Evolutionary conservation across 2,329 filamentous ascomycete genomes (phyloP), one percentile per base, ranked within the genome.

Genomic region (Penicillium sp.): DNA sequence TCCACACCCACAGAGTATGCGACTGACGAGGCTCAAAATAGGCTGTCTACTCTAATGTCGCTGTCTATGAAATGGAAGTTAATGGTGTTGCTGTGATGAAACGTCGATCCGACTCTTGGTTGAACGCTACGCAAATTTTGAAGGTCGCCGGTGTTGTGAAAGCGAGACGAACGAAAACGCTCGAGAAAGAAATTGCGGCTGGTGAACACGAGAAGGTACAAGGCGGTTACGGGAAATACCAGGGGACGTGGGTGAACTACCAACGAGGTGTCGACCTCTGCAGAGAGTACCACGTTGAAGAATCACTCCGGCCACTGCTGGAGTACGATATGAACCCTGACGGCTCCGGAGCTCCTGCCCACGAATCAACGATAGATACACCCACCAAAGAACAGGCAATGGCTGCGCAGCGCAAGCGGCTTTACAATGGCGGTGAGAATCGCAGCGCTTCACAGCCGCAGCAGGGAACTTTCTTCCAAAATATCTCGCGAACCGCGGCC

Each of bases 131-230:
- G 0, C 94, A 99, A 75, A 97, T 99, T 64, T 84, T 99, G 63
- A 99, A 99, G 72, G 92, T 97, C 36, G 94, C 94, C 36, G 92
- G 92, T 50, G 92, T 99, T 59, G 93, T 97, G 72, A 99, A 99
- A 78, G 94, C 93, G 59, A 95, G 96, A 77, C 89, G 94, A 66
- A 97, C 94, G 57, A 97, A 97, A 76, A 95, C 97, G 8, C 82
- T 99, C 50, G 94, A 99, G 74, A 97, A 97, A 76, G 94, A 99
- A 75, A 96, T 99, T 58, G 86, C 96, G 62, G 94, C 90, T 0
- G 94, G 94, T 69, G 91, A 96, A 71, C 93, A 99, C 75, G 94
- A 99, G 75, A 99, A 99, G 76, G 93, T 99, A 3, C 94, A 99
- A 73, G 94, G 94, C 34, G 94, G 94, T 5, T 99, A 99, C 70